Conservation (phyloP, 1,284 basidiomycete species). For the Ceratobasidium sp. region DNA sequence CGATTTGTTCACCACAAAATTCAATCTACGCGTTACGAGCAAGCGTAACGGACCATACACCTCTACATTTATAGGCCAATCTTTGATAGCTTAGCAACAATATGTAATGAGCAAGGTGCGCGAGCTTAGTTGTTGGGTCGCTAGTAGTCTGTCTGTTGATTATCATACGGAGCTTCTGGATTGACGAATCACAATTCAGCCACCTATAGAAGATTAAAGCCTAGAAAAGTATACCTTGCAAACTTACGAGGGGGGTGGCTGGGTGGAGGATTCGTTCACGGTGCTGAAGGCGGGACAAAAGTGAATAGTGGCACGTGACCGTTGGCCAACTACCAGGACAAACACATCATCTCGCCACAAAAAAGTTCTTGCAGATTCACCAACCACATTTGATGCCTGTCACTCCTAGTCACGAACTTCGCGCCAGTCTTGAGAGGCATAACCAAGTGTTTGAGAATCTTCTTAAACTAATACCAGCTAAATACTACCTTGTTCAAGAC, state of each 20-base stretch:
- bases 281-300: neutral
- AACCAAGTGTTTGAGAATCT: constrained; percentile 86
- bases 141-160: constrained; percentile 24
- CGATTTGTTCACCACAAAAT: too few species aligned
- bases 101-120: neutral
- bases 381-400: constrained; percentile 34
- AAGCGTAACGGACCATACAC: too few species aligned
- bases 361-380: constrained; percentile 37
- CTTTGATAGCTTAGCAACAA: too few species aligned
- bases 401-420: constrained; percentile 66
- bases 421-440: constrained; percentile 80
- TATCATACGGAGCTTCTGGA: constrained; percentile 25
- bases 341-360: constrained; percentile 18
- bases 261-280: constrained; percentile 21
- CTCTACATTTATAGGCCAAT: too few species aligned
- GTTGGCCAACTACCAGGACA: neutral
- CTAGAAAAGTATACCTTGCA: too few species aligned
- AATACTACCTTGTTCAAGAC: constrained; percentile 84
- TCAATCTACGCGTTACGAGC: too few species aligned
- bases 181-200: constrained; percentile 23
- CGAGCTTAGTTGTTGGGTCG: constrained; percentile 5
- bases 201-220: neutral
- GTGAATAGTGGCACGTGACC: constrained; percentile 37
- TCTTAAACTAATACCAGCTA: constrained; percentile 85
- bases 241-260: constrained; percentile 17